Base-by-base conservation (phyloP, 1,139 yeast species). In the Candida neerlandica region DNA sequence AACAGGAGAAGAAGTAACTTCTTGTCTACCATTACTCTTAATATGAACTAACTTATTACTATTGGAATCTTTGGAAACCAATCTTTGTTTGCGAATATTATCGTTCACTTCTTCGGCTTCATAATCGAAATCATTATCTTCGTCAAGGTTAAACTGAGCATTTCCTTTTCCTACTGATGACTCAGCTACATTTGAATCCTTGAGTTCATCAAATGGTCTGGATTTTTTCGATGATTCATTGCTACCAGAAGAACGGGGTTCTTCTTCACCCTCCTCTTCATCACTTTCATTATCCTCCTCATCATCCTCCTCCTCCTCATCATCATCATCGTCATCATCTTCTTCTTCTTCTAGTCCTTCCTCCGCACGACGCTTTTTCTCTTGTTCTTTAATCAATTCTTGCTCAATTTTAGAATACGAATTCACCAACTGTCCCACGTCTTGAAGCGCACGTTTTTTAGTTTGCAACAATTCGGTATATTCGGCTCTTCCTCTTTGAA, bases 1-100 rank as follows among this genome's bases (percentile, higher is more conserved):
- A 3, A 56, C 56, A 3, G 67, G 63, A 4, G 66, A 59, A 1
- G 65, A 62, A 1, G 64, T 53, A 9, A 57, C 55, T 41, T 60
- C 64, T 44, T 59, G 61, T 45, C 56, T 59, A 14, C 66, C 67
- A 48, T 61, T 62, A 38, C 51, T 61, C 49, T 54, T 61, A 26
- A 66, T 64, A 43, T 63, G 67, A 11, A 65, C 55, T 40, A 66
- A 56, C 45, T 62, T 65, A 48, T 63, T 65, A 43, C 50, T 56
- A 40, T 63, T 58, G 12, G 61, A 58, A 40, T 64, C 66, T 52
- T 65, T 68, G 10, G 74, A 67, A 4, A 71, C 66, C 43, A 71
- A 58, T 35, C 76, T 46, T 48, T 71, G 77, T 48, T 71, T 71
- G 45, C 75, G 60, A 19, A 56, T 64, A 51, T 68, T 68, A 44